Conservation (phyloP, 805 yeast genomes). For the Spathaspora boniae region DNA sequence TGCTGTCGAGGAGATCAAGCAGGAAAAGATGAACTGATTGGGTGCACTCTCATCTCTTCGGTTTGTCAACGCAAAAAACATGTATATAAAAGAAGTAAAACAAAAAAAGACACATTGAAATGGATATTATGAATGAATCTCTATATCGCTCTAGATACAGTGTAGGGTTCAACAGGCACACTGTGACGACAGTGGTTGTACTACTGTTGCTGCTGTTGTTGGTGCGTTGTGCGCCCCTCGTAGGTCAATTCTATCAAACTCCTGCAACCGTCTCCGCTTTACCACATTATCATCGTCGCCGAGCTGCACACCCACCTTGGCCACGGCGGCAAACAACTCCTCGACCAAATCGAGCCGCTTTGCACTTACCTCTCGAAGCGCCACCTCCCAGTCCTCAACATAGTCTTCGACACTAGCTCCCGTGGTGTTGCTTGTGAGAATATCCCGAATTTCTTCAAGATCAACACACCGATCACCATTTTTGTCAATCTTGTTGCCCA, state of each 20-base stretch:
- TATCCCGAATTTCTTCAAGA: conserved; percentile 31
- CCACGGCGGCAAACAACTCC: conserved; percentile 34
- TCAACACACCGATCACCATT: conserved; percentile 32
- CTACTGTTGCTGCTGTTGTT: no score
- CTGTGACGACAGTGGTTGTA: no score
- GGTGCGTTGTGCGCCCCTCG: conserved; percentile 7
- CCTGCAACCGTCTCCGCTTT: conserved; percentile 16
- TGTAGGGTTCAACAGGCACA: conserved; percentile 19
- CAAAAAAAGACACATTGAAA: not conserved
- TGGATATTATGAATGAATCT: no score
- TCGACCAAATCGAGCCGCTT: conserved; percentile 29
- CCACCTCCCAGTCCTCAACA: conserved; percentile 31
- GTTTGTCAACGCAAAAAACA: not conserved
- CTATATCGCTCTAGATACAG: no score
- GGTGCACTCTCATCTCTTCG: no score
- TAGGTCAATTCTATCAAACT: conserved; percentile 32
- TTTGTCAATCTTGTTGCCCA: conserved; percentile 51
- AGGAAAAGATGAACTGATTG: no score
- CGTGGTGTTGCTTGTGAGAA: conserved; percentile 20
- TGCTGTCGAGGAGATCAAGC: conserved; percentile 13
- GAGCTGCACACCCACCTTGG: conserved; percentile 28
- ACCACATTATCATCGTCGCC: conserved; percentile 8
- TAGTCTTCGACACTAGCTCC: conserved; percentile 21
- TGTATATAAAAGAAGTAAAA: not conserved
- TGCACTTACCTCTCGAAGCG: conserved; percentile 31